Conservation (phyloP, 106 monocot genomes). For the Alisma plantagoaquatica region DNA sequence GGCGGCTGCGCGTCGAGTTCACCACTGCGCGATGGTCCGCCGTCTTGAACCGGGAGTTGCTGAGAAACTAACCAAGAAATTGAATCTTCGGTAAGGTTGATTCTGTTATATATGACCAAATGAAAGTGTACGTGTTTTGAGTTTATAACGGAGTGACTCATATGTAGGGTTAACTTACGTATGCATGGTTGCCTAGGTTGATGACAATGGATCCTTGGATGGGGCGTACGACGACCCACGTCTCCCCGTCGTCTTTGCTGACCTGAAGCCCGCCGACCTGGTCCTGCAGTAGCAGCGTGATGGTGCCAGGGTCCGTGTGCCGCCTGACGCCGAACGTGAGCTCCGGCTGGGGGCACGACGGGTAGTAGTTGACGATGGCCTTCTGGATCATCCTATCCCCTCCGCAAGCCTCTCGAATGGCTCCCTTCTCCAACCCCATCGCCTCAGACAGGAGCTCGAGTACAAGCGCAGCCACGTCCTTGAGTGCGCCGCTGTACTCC, state of each 20-base stretch:
- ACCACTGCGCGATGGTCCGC: no score
- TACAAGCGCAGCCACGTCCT: conserved; percentile 12
- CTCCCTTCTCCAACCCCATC: conserved; percentile 19
- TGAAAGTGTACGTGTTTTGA: no score
- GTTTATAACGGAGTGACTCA: no score
- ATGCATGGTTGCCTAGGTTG: conserved; percentile 24
- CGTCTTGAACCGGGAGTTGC: no score
- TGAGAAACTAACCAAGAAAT: no score
- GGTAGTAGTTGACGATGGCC: conserved; percentile 61
- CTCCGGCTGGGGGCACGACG: conserved; percentile 68
- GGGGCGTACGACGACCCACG: conserved; percentile 27
- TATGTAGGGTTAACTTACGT: no score
- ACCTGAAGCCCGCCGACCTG: conserved; percentile 50
- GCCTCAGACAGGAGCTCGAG: conserved; percentile 48
- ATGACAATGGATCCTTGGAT: conserved; percentile 16
- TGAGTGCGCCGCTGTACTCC: conserved; percentile 22
- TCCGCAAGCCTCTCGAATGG: conserved; percentile 27
- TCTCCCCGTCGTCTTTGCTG: conserved; percentile 13
- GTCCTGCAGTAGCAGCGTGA: conserved; percentile 60
- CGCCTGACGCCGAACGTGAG: conserved; percentile 27
- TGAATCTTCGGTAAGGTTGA: no score
- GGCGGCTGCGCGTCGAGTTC: no score
- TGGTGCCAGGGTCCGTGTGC: conserved; percentile 48
- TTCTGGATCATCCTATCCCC: conserved; percentile 35
- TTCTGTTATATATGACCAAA: no score